Evolutionary conservation across 345 rosid species (phyloP).

Genomic region (Syzygium jambos): DNA sequence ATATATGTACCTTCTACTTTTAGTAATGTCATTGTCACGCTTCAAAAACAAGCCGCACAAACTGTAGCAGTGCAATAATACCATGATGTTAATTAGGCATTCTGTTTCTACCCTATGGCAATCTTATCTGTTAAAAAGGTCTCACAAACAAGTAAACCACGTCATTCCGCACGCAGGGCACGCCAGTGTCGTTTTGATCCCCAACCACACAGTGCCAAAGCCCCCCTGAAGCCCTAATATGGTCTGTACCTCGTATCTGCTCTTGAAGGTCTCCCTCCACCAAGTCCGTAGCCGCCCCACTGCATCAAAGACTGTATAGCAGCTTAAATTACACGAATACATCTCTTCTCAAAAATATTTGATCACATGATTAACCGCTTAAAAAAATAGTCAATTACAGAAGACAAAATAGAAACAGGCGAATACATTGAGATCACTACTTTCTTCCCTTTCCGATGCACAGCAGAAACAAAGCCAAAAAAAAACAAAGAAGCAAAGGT

Average conservation of each 20-base stretch:
- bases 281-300: slow-evolving; percentile 9
- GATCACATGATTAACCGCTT: neutral
- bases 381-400: neutral
- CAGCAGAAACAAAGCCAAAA: neutral
- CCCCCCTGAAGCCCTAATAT: slow-evolving; percentile 22
- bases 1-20: neutral
- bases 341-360: neutral
- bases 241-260: slow-evolving; percentile 93
- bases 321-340: neutral
- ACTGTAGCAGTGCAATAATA: neutral
- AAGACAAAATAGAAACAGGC: neutral
- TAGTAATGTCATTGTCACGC: neutral
- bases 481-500: neutral
- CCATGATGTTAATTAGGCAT: neutral
- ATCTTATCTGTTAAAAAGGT: neutral
- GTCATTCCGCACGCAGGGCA: neutral
- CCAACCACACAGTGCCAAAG: neutral
- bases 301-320: neutral
- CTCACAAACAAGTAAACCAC: neutral
- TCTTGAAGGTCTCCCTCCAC: slow-evolving; percentile 59
- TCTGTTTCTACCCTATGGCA: neutral
- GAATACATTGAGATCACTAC: neutral
- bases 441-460: neutral
- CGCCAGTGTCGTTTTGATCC: neutral
- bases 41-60: neutral